Evolutionary conservation across 2,329 filamentous ascomycete species (phyloP), one percentile per base, ranked within the genome.

Genomic region (Alternaria ventricosa): DNA sequence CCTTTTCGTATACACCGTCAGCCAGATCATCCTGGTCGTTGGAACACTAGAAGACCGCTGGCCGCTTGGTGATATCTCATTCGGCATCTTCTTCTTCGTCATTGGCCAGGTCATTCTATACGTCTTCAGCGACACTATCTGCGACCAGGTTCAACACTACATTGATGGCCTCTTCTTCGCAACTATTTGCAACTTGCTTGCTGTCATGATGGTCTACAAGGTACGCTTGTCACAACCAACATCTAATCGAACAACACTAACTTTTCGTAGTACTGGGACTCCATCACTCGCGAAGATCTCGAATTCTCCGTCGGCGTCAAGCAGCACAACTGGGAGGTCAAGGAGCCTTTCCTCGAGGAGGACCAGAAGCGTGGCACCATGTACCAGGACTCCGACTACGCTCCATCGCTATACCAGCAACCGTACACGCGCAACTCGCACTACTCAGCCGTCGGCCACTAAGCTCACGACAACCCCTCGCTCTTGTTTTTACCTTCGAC

Each of bases 121-220:
- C 78, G 93, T 91, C 23, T 93, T 97, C 76, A 96, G 93, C 82
- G 86, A 90, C 69, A 88, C 87, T 67, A 94, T 99, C 74, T 99
- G 96, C 84, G 87, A 90, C 55, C 88, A 88, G 50, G 89, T 94
- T 43, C 90, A 93, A 81, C 96, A 99, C 80, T 99, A 98, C 78
- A 82, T 99, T 53, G 96, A 99, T 76, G 95, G 95, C 0, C 82
- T 98, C 51, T 97, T 98, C 83, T 94, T 99, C 76, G 93, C 94
- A 5, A 97, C 95, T 0, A 90, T 95, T 59, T 96, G 94, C 84
- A 99, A 99, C 78, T 83, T 99, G 47, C 84, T 99, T 46, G 93
- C 90, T 12, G 95, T 99, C 65, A 99, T 99, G 96, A 99, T 98
- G 96, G 90, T 99, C 41, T 99, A 99, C 87, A 99, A 99, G 91